Evolutionary conservation across 164 flowering plant species (phyloP), one percentile per base, ranked within the genome.

Genomic region (Amborella trichopoda): DNA sequence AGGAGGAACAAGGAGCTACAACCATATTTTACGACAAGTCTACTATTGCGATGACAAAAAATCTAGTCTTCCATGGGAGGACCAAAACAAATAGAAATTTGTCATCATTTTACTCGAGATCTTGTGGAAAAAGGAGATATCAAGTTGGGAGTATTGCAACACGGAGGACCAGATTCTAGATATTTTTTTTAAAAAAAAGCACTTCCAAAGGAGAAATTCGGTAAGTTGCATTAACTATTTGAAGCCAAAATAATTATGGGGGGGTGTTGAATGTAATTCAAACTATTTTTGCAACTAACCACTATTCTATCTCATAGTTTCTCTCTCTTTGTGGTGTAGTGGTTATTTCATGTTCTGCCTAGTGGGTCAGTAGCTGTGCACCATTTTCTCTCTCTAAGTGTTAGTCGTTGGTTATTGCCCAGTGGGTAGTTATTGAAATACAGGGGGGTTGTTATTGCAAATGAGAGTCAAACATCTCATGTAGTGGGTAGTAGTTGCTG

Each of bases 241-340:
- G 32, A 26, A 13, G 48, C 16, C 11, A 11, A 25, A 25, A 25
- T 14, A 44, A 44, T 44, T 44, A 26, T 14, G 48, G 45, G 42
- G 46, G 16, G 10, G 20, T 44, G 47, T 44, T 24, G 16, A 25
- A 44, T 5, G n/a, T 8, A 2, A 44, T 23, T 44, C 28, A 23
- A 44, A 44, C n/a, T n/a, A n/a, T n/a, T n/a, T n/a, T n/a, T n/a
- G n/a, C n/a, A n/a, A n/a, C n/a, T n/a, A n/a, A n/a, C n/a, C n/a
- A n/a, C n/a, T n/a, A n/a, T n/a, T n/a, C n/a, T n/a, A n/a, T n/a
- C n/a, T n/a, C n/a, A n/a, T n/a, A n/a, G n/a, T n/a, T n/a, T n/a
- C n/a, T n/a, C n/a, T n/a, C n/a, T n/a, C n/a, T n/a, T n/a, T n/a
- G n/a, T n/a, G n/a, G n/a, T n/a, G n/a, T n/a, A n/a, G n/a, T n/a